phyloP scores from a whole-genome alignment of 2,329 filamentous ascomycete genomes.

The Claviceps quebecensis region DNA sequence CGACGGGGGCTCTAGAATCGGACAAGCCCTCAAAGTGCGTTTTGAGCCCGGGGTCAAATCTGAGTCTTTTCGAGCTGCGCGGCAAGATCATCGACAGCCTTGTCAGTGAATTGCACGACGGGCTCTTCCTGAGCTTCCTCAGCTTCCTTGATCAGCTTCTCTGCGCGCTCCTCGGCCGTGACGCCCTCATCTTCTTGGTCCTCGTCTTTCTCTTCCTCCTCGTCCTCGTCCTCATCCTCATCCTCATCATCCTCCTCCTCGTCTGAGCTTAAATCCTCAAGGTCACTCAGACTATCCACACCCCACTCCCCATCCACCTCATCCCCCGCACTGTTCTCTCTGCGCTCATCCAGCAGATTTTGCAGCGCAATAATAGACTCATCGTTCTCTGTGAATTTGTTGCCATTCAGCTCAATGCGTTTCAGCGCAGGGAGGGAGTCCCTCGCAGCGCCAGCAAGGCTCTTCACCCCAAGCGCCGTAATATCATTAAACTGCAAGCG shows the following conservation, averaged over 20 bases:
- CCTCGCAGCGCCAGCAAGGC: constrained; percentile 54
- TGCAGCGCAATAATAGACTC: constrained; percentile 53
- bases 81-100: constrained; percentile 70
- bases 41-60: constrained; percentile 22
- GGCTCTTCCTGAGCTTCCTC: constrained; percentile 62
- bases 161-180: constrained; percentile 48
- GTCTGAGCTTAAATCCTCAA: constrained; percentile 61
- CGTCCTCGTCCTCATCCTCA: constrained; percentile 31
- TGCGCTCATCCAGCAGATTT: constrained; percentile 60
- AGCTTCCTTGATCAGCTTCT: constrained; percentile 56
- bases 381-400: constrained; percentile 85
- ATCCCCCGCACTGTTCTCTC: constrained; percentile 56
- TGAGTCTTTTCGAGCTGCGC: constrained; percentile 59
- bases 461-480: constrained; percentile 58
- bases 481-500: constrained; percentile 93
- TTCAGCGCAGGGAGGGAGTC: constrained; percentile 59
- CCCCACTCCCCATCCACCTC: constrained; percentile 65
- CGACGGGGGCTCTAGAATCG: no score
- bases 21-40: no score
- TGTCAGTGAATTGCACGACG: constrained; percentile 55
- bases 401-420: constrained; percentile 88
- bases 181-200: constrained; percentile 52
- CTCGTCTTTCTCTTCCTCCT: constrained; percentile 48
- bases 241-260: constrained; percentile 57
- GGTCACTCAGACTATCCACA: constrained; percentile 72